Percentiles rank a stretch among this genome's conserved stretches.
phyloP scores from a whole-genome alignment of 192 early-diverging fungal species.

The Kappamyces sp. region DNA sequence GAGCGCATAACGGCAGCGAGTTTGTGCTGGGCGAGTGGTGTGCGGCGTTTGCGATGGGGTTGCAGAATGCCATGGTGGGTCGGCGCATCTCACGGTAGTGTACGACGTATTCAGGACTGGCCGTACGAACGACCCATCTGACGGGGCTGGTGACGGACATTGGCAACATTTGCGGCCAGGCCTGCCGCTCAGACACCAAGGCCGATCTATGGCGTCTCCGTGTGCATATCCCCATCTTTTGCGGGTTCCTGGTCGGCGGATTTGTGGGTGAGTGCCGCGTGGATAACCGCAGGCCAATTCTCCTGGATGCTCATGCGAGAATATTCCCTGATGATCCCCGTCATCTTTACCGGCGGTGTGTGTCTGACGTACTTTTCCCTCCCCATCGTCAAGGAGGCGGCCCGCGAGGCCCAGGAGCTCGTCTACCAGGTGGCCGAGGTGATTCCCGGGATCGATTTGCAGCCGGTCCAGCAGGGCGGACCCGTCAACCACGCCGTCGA shows the following conservation, averaged over 20 bases:
- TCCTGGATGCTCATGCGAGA: conserved; percentile 25
- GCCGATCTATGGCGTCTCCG: conserved; percentile 50
- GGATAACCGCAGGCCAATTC: conserved; percentile 20
- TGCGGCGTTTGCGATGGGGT: conserved; percentile 51
- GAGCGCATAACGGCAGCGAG: conserved; percentile 12
- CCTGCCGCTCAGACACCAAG: conserved; percentile 37
- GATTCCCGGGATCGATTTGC: conserved; percentile 8
- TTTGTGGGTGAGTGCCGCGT: conserved; percentile 22
- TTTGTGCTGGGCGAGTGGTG: conserved; percentile 49
- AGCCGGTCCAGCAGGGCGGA: conserved; percentile 7
- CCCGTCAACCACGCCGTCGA: conserved; percentile 2
- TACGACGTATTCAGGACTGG: conserved; percentile 48
- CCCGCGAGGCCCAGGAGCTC: conserved; percentile 1
- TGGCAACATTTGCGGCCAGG: conserved; percentile 54
- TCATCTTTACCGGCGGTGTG: conserved; percentile 39
- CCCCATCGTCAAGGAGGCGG: conserved; percentile 40
- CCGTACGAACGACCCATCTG: conserved; percentile 54
- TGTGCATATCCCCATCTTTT: conserved; percentile 45
- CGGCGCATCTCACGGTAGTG: neutral
- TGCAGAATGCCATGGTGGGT: conserved; percentile 49
- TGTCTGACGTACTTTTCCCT: conserved; percentile 37
- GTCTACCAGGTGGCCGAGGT: neutral
- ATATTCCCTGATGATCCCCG: conserved; percentile 38
- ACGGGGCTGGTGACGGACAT: conserved; percentile 55
- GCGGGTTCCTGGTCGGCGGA: conserved; percentile 40